These are phyloP conservation scores for Ophiognomonia clavigignenti-juglandacearum DNA, from an alignment of 2,329 filamentous ascomycete species.

Conservation along the genomic window DNA sequence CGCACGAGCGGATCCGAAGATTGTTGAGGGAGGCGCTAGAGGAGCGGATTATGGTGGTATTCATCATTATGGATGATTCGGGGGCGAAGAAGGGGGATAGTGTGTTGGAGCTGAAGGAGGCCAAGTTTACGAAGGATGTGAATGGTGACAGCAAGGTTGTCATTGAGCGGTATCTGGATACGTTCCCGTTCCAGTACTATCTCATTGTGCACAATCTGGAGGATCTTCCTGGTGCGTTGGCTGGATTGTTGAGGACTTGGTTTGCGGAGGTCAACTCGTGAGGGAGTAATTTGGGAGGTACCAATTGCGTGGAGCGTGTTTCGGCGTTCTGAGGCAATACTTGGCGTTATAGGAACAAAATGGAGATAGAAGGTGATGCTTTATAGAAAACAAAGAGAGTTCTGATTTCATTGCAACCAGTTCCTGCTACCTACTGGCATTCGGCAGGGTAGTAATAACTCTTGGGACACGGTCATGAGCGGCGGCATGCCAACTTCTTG, in stretches of 20 bases:
- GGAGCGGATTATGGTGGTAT: conserved; percentile 95
- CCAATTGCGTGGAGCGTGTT: neutral
- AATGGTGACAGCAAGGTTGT: conserved; percentile 61
- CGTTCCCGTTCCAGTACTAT: conserved; percentile 96
- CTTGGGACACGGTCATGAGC: no score
- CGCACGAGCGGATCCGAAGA: conserved; percentile 77
- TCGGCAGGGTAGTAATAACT: no score
- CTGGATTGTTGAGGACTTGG: conserved; percentile 89
- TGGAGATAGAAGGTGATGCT: neutral
- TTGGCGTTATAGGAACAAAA: conserved; percentile 4
- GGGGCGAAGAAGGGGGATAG: conserved; percentile 47
- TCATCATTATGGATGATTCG: conserved; percentile 83
- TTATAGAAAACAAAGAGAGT: neutral
- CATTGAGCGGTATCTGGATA: conserved; percentile 88
- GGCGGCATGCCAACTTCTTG: no score
- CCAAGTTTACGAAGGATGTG: conserved; percentile 69
- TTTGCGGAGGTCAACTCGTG: conserved; percentile 65
- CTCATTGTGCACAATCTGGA: conserved; percentile 87
- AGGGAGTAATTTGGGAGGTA: neutral
- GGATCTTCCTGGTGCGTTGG: conserved; percentile 84
- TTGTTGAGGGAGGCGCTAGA: conserved; percentile 85
- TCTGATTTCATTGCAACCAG: no score
- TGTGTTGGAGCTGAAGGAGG: conserved; percentile 85
- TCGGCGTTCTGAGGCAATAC: neutral
- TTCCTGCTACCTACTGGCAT: no score